A percentile compares a stretch with the other conserved stretches of the same genome.
phyloP scores from a whole-genome alignment of 2,329 filamentous ascomycete genomes.

The Chalaropsis thielavioides region DNA sequence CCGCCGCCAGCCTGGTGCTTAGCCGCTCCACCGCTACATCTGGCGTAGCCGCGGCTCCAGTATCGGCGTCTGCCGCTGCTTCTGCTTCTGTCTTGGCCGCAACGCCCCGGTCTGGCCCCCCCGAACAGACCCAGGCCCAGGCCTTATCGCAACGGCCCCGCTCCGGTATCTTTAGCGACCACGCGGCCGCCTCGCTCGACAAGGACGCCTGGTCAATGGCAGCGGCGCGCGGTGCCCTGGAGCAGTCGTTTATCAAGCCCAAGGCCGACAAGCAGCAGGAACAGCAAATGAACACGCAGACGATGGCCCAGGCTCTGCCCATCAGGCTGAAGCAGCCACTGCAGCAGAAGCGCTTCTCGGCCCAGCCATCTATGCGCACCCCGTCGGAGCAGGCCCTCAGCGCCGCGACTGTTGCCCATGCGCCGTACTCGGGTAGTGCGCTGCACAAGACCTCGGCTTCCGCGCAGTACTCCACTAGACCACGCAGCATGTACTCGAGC shows the following conservation, averaged over 20 bases:
- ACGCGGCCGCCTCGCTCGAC: neutral
- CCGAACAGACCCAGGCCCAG: neutral
- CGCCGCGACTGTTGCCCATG: conserved; percentile 55
- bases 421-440: conserved; percentile 27
- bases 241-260: conserved; percentile 11
- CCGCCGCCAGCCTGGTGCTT: conserved; percentile 23
- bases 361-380: neutral
- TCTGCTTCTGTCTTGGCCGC: neutral
- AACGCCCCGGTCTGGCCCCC: neutral
- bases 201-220: conserved; percentile 7
- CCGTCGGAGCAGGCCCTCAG: conserved; percentile 51
- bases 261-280: neutral
- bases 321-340: neutral
- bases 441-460: conserved; percentile 46
- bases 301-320: neutral
- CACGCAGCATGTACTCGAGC: conserved; percentile 63
- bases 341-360: conserved; percentile 3
- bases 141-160: neutral
- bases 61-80: neutral
- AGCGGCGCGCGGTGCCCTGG: conserved; percentile 8
- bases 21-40: neutral
- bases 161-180: neutral
- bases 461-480: conserved; percentile 50
- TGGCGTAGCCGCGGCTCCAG: neutral
- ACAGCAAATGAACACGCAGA: neutral